Evolutionary conservation across 2,329 filamentous ascomycete genomes (phyloP), one percentile per base, ranked within the genome.

Genomic region (Alternaria sp.): DNA sequence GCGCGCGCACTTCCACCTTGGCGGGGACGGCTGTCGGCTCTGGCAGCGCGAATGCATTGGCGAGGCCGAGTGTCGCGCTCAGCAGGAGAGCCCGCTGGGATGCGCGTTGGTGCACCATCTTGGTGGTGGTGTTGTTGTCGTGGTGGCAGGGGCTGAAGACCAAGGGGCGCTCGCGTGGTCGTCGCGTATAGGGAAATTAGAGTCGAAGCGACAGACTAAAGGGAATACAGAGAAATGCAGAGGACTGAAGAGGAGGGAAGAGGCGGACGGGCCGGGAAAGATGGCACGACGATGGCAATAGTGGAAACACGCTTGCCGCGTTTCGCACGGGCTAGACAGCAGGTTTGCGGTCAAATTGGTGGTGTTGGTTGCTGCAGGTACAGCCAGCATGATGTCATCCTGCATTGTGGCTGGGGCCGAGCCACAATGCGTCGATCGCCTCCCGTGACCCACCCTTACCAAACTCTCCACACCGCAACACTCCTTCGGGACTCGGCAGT

Each of bases 21-120:
- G 67, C 71, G n/a, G 76, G 76, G 6, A 62, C 74, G 12, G 70
- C 67, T 6, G 77, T 79, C 30, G 75, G 70, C 12, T 75, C 74
- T n/a, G 77, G 77, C 21, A 79, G 63, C 2, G 71, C 74, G 11
- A 75, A 59, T 23, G 76, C 77, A 55, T 69, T 60, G 25, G 65
- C 72, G 21, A 72, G 61, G 13, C 66, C 61, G 4, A 76, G 44
- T 6, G 69, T 64, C 13, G 69, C 65, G 23, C 65, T 65, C 45
- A 77, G 61, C 28, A 75, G 68, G 60, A 77, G 61, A 26, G 65
- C 64, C 52, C 64, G 65, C 65, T 73, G 68, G 54, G 62, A 64
- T 45, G 26, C 54, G 23, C 63, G 57, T 50, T 52, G 64, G 11
- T 54, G 51, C 26, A 58, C 68, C 73, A 74, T 75, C 36, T 32